Evolutionary conservation across 2,329 filamentous ascomycete genomes (phyloP), one percentile per base, ranked within the genome.

Genomic region (Dothistroma septosporum): DNA sequence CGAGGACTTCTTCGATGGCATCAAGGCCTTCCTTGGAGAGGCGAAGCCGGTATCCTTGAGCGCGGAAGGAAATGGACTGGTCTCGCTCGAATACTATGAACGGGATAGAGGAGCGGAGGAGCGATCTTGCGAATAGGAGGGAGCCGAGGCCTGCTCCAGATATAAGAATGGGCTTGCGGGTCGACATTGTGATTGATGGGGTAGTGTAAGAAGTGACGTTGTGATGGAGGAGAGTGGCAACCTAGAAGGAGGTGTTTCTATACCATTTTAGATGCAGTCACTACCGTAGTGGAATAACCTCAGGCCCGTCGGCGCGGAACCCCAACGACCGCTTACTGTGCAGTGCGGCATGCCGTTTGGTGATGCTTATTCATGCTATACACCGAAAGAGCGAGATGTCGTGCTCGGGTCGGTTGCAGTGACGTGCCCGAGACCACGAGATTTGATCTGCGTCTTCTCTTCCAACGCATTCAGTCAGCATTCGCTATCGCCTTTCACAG

Each of bases 11-110:
- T 65, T 88, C 84, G 57, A 88, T 84, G 22, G 85, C 83, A 66
- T 85, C 80, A 0, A 87, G 75, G 0, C 84, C 84, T 65, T 85
- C 78, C 0, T 71, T 56, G 0, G 83, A 86, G 2, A 87, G 77
- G 12, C 85, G 82, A 7, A 87, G 75, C 1, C 85, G 75, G 72
- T 88, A 87, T 0, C 85, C 85, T 68, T 88, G 85, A 0, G 81
- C 84, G 49, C 85, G 84, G 66, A 84, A 85, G 0, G 77, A 70
- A n/a, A 80, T 72, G 2, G 75, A 78, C n/a, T 73, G 72, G 63
- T 82, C 80, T 16, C 78, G 75, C 67, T 78, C 76, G 63, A 74
- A 78, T 31, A 78, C 66, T 6, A 68, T 60, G 65, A 77, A 78
- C 2, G 76, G 76, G 22, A 78, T 77, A 0, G 62, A 64, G 32